A percentile compares a stretch with the other conserved stretches of the same genome.
Conservation (phyloP, 257 asterid genomes). For the Ilex aquifolium region DNA sequence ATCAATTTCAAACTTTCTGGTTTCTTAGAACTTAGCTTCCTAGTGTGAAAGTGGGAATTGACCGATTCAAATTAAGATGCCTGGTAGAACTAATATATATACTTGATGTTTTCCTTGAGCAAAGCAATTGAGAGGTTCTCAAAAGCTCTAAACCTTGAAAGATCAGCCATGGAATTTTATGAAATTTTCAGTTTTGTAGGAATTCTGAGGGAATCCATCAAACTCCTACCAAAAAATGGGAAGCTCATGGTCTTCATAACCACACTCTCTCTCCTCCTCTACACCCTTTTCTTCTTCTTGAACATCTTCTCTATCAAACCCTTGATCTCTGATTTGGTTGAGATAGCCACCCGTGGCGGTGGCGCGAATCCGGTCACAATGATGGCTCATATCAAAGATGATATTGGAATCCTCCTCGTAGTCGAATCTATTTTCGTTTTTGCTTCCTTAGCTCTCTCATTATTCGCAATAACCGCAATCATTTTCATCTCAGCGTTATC, state of each 20-base stretch:
- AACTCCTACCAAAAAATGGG: conserved; percentile 33
- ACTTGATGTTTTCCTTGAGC: neutral
- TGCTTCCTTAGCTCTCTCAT: conserved; percentile 18
- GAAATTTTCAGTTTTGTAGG: conserved; percentile 14
- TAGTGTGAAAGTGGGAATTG: too few relatives aligned
- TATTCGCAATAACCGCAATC: conserved; percentile 26
- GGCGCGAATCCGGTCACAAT: neutral
- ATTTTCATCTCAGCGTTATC: conserved; percentile 32
- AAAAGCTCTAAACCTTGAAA: conserved; percentile 4
- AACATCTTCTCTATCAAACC: conserved; percentile 15
- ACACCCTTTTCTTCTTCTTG: conserved; percentile 5
- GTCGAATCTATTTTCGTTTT: conserved; percentile 19
- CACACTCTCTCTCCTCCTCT: conserved; percentile 13
- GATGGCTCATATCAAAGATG: conserved; percentile 9
- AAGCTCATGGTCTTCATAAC: conserved; percentile 26
- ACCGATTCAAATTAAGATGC: too few relatives aligned
- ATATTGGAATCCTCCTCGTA: conserved; percentile 11
- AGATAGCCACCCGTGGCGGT: conserved; percentile 11
- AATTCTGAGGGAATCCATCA: conserved; percentile 26
- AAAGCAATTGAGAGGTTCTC: conserved; percentile 24
- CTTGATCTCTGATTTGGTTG: conserved; percentile 6
- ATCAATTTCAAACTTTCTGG: too few relatives aligned
- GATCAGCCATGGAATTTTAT: conserved; percentile 15
- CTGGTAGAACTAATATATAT: too few relatives aligned
- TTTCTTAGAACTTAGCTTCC: too few relatives aligned